phyloP scores from a whole-genome alignment of 768 basidiomycete species.

The Melanogaster broomeanus region DNA sequence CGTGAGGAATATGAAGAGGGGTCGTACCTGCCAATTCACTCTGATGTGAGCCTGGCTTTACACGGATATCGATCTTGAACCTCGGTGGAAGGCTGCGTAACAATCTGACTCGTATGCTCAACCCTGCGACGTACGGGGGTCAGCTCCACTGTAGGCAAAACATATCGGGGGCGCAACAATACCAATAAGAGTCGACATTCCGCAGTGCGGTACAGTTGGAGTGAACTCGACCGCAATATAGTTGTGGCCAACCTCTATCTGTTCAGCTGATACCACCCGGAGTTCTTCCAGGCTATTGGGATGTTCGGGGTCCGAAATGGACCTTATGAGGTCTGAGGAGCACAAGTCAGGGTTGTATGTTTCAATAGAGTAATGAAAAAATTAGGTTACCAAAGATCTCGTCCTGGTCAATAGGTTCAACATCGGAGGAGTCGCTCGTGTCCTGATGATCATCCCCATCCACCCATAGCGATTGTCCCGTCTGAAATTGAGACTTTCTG shows the following conservation, averaged over 20 bases:
- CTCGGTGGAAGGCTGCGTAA: slow-evolving; percentile 87
- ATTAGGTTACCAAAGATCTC: slow-evolving; percentile 81
- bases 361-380: not conserved
- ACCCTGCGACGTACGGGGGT: slow-evolving; percentile 48
- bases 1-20: not conserved
- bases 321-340: slow-evolving; percentile 78
- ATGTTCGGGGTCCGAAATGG: slow-evolving; percentile 95
- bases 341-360: not conserved
- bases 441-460: slow-evolving; percentile 45
- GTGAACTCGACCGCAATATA: slow-evolving; percentile 89
- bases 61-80: slow-evolving; percentile 91
- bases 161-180: not conserved
- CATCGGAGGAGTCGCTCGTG: slow-evolving; percentile 37
- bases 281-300: slow-evolving; percentile 93
- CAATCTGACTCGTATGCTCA: slow-evolving; percentile 94
- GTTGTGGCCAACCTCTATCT: slow-evolving; percentile 67
- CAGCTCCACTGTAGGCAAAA: not conserved
- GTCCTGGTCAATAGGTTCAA: slow-evolving; percentile 81
- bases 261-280: slow-evolving; percentile 89
- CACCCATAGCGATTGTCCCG: slow-evolving; percentile 62
- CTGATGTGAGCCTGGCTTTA: slow-evolving; percentile 95
- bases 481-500: slow-evolving; percentile 42
- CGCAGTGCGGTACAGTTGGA: slow-evolving; percentile 96
- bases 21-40: slow-evolving; percentile 83
- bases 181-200: slow-evolving; percentile 97